These are phyloP conservation scores for Sclerotiophoma versabilis DNA, from an alignment of 2,329 filamentous ascomycete genomes.

Conservation along the genomic window DNA sequence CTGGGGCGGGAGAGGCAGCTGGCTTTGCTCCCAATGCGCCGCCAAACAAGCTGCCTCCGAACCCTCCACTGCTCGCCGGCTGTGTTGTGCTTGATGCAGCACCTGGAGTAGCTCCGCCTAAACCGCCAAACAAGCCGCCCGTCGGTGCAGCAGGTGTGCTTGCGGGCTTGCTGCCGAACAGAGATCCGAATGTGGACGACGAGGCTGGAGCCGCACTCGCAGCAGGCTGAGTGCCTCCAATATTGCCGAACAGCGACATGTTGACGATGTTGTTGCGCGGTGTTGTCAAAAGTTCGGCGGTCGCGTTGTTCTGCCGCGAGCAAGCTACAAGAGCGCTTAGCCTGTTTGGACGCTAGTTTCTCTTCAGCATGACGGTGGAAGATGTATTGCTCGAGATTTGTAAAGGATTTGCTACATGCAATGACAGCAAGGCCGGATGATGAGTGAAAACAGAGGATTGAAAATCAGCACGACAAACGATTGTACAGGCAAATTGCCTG, in stretches of 20 bases:
- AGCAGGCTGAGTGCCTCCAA: slow-evolving; percentile 39
- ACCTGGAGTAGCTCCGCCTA: slow-evolving; percentile 35
- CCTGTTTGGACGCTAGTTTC: slow-evolving; percentile 5
- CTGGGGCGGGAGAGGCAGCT: slow-evolving; percentile 30
- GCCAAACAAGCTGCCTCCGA: slow-evolving; percentile 45
- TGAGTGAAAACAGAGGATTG: background rate
- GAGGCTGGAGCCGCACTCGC: slow-evolving; percentile 33
- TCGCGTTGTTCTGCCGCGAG: slow-evolving; percentile 32
- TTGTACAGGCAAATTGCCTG: background rate
- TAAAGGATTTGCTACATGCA: background rate
- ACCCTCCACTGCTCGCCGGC: slow-evolving; percentile 34
- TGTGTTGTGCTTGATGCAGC: slow-evolving; percentile 36
- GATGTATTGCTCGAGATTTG: background rate
- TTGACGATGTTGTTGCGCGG: slow-evolving; percentile 27
- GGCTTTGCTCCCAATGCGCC: slow-evolving; percentile 46
- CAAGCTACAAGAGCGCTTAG: slow-evolving; percentile 12
- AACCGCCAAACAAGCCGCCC: slow-evolving; percentile 40
- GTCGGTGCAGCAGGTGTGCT: slow-evolving; percentile 32
- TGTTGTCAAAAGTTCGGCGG: slow-evolving; percentile 32
- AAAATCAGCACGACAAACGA: background rate
- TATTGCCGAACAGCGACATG: slow-evolving; percentile 46
- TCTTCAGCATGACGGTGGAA: background rate
- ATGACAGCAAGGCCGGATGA: background rate
- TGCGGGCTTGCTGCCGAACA: slow-evolving; percentile 37
- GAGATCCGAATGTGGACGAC: slow-evolving; percentile 25